phyloP scores from a whole-genome alignment of 2,329 filamentous ascomycete genomes.

The Colletotrichum lindemuthianum region DNA sequence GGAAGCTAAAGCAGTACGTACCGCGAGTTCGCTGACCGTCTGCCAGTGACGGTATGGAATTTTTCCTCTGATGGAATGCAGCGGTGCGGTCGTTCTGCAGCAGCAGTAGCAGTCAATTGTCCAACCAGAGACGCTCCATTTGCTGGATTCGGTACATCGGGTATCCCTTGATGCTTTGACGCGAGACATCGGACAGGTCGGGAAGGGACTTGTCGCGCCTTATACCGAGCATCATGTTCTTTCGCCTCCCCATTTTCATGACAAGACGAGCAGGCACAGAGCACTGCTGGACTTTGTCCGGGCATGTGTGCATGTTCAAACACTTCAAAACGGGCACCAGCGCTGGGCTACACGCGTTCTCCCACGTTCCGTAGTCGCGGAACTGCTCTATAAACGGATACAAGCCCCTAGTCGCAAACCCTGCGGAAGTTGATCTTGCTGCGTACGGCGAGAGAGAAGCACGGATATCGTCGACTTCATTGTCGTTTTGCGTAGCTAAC shows the following conservation, averaged over 20 bases:
- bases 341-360: too few relatives aligned
- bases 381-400: too few relatives aligned
- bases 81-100: conserved; percentile 11
- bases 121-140: conserved; percentile 25
- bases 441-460: too few relatives aligned
- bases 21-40: neutral
- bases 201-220: conserved; percentile 1
- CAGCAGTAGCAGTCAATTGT: conserved; percentile 19
- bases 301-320: conserved; percentile 12
- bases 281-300: conserved; percentile 16
- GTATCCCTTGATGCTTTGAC: conserved; percentile 4
- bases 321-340: neutral
- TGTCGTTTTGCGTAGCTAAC: too few relatives aligned
- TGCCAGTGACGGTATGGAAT: neutral
- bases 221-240: conserved; percentile 4
- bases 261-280: neutral
- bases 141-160: conserved; percentile 28
- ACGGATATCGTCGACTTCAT: too few relatives aligned
- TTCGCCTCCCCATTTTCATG: neutral
- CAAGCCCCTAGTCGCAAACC: too few relatives aligned
- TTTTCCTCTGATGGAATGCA: neutral
- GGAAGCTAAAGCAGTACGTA: neutral
- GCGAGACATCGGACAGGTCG: conserved; percentile 8
- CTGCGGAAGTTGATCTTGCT: too few relatives aligned
- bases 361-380: conserved; percentile 2